Percentiles rank a stretch among this genome's conserved stretches.
phyloP scores from a whole-genome alignment of 106 monocot species.

The Amphibolis antarctica region DNA sequence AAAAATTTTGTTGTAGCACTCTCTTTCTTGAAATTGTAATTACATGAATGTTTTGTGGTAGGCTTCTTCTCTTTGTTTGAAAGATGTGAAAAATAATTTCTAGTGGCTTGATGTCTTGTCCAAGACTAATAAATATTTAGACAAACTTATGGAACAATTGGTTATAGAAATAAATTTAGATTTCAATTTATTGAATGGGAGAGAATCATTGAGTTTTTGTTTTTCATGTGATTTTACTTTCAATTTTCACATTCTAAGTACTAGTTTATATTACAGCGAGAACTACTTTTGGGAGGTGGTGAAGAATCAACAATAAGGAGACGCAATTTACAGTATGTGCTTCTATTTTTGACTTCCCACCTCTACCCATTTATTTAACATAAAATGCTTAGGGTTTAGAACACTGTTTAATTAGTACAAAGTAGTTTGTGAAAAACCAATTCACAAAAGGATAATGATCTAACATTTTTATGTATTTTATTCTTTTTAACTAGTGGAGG shows the following conservation, averaged over 20 bases:
- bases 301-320: conserved; percentile 91
- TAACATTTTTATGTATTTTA: background rate
- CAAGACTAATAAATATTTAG: too few relatives aligned
- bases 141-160: too few relatives aligned
- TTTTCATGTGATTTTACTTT: background rate
- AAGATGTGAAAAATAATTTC: too few relatives aligned
- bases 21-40: too few relatives aligned
- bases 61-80: too few relatives aligned
- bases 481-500: background rate
- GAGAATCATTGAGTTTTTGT: background rate
- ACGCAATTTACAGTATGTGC: conserved; percentile 84
- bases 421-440: too few relatives aligned
- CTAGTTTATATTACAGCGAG: conserved; percentile 41
- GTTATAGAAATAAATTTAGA: background rate
- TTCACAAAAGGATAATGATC: too few relatives aligned
- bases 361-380: background rate
- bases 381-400: too few relatives aligned
- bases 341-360: background rate
- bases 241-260: background rate
- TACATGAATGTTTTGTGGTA: too few relatives aligned
- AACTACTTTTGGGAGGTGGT: conserved; percentile 86
- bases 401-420: too few relatives aligned
- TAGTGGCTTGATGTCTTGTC: too few relatives aligned
- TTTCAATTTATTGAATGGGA: background rate
- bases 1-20: too few relatives aligned